These are phyloP conservation scores for Curvularia sp. DNA, from an alignment of 2,329 filamentous ascomycete genomes.

Conservation along the genomic window DNA sequence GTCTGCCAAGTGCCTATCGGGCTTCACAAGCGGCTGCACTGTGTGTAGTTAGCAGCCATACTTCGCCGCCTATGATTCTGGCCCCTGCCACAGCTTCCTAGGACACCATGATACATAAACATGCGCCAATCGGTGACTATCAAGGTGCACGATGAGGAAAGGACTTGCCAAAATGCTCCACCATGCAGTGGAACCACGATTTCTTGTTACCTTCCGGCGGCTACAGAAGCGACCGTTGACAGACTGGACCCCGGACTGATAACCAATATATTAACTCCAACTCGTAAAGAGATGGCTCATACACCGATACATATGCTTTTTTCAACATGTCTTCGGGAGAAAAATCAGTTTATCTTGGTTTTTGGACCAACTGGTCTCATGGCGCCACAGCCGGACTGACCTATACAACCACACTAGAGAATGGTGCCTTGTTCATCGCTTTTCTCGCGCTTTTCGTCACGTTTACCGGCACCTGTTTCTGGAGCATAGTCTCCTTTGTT, in stretches of 20 bases:
- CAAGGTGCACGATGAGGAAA: background rate
- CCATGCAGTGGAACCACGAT: background rate
- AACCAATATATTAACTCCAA: background rate
- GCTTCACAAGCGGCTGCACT: background rate
- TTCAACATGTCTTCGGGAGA: slow-evolving; percentile 2
- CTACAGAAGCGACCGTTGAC: background rate
- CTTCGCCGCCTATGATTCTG: background rate
- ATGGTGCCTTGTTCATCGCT: slow-evolving; percentile 46
- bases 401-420: slow-evolving; percentile 37
- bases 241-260: background rate
- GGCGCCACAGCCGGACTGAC: slow-evolving; percentile 44
- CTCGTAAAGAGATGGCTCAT: background rate
- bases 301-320: background rate
- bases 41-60: background rate
- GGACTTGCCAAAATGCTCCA: background rate
- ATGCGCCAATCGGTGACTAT: background rate
- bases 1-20: slow-evolving; percentile 1
- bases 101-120: background rate
- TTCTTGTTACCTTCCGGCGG: background rate
- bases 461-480: slow-evolving; percentile 41
- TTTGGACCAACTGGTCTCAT: slow-evolving; percentile 26
- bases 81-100: background rate
- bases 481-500: slow-evolving; percentile 38
- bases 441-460: slow-evolving; percentile 40
- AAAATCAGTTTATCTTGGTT: slow-evolving; percentile 14